Conservation (phyloP, 805 yeast genomes). For the Kodamaea nitidulidarum region DNA sequence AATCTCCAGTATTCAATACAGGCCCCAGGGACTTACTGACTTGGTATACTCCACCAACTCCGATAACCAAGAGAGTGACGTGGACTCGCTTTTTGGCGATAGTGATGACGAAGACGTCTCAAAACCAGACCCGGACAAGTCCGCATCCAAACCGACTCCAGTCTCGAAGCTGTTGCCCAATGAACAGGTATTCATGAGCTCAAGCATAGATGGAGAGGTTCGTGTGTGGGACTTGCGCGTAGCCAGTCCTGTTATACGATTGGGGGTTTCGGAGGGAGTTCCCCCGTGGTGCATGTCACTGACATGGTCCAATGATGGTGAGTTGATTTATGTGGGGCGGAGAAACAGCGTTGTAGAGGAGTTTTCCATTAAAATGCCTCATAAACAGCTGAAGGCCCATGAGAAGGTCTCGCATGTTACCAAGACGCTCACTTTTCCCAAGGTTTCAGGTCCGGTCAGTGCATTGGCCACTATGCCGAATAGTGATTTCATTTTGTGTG, state of each 20-base stretch:
- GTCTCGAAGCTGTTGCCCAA: constrained; percentile 23
- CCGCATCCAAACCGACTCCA: constrained; percentile 6
- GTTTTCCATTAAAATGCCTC: constrained; percentile 58
- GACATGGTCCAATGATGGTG: constrained; percentile 85
- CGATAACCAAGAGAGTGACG: constrained; percentile 5
- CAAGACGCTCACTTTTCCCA: constrained; percentile 68
- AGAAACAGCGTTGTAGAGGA: constrained; percentile 86
- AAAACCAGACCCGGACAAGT: constrained; percentile 4
- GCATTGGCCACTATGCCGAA: constrained; percentile 78
- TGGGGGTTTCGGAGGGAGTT: constrained; percentile 55
- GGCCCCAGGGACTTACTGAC: constrained; percentile 56
- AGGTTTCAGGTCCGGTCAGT: constrained; percentile 87
- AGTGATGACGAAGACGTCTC: constrained; percentile 31
- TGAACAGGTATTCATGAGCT: constrained; percentile 62
- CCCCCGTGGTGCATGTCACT: constrained; percentile 96
- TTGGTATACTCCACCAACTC: constrained; percentile 22
- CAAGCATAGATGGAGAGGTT: constrained; percentile 79
- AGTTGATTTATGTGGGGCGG: constrained; percentile 75
- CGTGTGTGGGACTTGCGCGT: constrained; percentile 79
- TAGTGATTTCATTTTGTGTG: constrained; percentile 74
- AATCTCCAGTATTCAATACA: constrained; percentile 66
- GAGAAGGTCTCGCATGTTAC: constrained; percentile 44
- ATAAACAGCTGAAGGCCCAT: constrained; percentile 18
- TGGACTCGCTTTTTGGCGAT: constrained; percentile 48
- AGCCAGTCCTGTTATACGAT: constrained; percentile 40